Percentiles rank a stretch among this genome's conserved stretches.
phyloP scores from a whole-genome alignment of 306 rosid species.

The Cucurbita maxima region DNA sequence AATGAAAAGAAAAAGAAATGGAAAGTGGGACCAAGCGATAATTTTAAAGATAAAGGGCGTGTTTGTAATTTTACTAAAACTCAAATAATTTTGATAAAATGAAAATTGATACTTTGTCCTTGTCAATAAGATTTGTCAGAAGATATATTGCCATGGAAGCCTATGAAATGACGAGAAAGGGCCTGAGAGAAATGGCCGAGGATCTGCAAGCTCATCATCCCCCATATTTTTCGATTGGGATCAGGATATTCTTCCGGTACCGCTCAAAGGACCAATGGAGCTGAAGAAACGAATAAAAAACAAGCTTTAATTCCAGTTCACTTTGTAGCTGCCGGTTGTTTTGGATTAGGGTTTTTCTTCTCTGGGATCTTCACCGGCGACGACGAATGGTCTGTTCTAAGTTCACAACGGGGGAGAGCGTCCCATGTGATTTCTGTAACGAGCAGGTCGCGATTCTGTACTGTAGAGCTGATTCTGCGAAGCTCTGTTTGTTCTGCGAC shows the following conservation, averaged over 20 bases:
- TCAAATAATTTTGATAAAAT: background rate
- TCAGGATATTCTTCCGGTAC: background rate
- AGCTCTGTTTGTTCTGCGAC: constrained; percentile 59
- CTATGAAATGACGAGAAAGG: background rate
- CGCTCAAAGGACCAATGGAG: background rate
- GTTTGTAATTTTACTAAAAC: background rate
- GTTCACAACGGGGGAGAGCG: constrained; percentile 8
- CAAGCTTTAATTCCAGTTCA: background rate
- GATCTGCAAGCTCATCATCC: background rate
- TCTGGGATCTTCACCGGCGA: background rate
- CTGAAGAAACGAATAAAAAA: background rate
- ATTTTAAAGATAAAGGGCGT: too few species aligned
- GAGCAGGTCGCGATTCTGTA: constrained; percentile 36
- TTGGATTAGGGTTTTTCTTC: constrained; percentile 4
- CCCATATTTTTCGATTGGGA: background rate
- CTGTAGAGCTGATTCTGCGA: constrained; percentile 59
- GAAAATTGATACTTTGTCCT: background rate
- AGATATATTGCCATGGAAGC: background rate
- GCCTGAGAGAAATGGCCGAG: background rate
- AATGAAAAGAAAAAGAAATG: too few species aligned
- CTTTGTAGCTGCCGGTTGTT: background rate
- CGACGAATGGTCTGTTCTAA: constrained; percentile 29
- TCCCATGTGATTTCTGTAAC: constrained; percentile 50
- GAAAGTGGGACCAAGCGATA: too few species aligned
- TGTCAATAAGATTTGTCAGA: background rate